Conservation (phyloP, 345 rosid species). For the Trapa bicornis region DNA sequence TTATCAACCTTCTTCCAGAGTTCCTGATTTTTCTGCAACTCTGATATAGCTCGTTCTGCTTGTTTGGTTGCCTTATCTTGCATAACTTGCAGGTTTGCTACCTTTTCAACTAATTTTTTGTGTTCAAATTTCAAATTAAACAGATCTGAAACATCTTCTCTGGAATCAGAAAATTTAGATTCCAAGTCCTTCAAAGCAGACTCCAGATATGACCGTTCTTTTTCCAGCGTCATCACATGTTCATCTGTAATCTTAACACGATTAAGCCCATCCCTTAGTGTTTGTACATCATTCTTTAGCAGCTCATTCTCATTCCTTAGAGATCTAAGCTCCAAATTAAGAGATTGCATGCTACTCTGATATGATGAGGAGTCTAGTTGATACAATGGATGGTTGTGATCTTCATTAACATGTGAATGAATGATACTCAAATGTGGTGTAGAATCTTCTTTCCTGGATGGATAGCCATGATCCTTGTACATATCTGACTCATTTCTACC, state of each 20-base stretch:
- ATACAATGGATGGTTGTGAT: constrained; percentile 13
- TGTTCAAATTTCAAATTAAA: constrained; percentile 57
- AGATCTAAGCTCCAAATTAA: constrained; percentile 48
- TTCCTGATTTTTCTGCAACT: constrained; percentile 76
- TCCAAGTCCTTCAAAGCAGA: constrained; percentile 67
- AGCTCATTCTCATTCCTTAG: constrained; percentile 53
- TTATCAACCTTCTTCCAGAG: constrained; percentile 65
- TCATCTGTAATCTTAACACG: constrained; percentile 46
- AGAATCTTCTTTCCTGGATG: constrained; percentile 15
- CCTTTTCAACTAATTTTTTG: constrained; percentile 60
- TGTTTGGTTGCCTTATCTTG: constrained; percentile 60
- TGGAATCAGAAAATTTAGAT: constrained; percentile 51
- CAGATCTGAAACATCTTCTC: constrained; percentile 56
- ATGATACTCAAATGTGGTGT: constrained; percentile 21
- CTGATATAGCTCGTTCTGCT: constrained; percentile 73
- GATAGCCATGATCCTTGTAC: constrained; percentile 12
- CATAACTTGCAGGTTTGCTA: constrained; percentile 51
- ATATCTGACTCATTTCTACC: constrained; percentile 14
- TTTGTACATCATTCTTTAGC: constrained; percentile 55
- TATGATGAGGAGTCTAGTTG: constrained; percentile 19
- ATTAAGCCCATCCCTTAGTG: constrained; percentile 40
- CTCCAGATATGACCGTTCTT: constrained; percentile 45
- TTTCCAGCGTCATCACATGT: constrained; percentile 54
- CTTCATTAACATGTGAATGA: constrained; percentile 17
- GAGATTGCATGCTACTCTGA: constrained; percentile 26